phyloP scores from a whole-genome alignment of 2,329 filamentous ascomycete species.

The Camillea tinctor region DNA sequence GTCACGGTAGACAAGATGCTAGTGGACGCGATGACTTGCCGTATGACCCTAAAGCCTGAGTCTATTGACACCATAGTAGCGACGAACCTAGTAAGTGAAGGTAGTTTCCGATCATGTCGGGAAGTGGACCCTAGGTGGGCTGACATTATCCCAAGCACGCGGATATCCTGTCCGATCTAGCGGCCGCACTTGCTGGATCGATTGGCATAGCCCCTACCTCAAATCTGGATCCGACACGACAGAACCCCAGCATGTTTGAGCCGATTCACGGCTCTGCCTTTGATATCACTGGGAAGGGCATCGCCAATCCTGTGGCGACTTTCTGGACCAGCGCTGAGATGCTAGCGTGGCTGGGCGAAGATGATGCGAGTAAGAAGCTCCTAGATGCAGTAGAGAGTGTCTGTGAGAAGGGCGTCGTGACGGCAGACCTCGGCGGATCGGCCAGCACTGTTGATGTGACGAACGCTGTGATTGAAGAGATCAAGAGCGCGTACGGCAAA shows the following conservation, averaged over 20 bases:
- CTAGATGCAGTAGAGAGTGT: conserved; percentile 54
- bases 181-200: conserved; percentile 66
- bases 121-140: background rate
- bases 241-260: conserved; percentile 60
- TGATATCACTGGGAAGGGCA: conserved; percentile 56
- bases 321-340: conserved; percentile 61
- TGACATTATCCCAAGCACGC: conserved; percentile 39
- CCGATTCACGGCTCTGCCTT: conserved; percentile 60
- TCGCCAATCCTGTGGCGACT: conserved; percentile 57
- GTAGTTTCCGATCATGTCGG: conserved; percentile 15
- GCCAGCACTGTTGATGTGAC: conserved; percentile 37
- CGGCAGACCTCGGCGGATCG: conserved; percentile 53
- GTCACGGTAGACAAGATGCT: conserved; percentile 65
- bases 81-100: conserved; percentile 48
- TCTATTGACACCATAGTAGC: conserved; percentile 63
- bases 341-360: conserved; percentile 56
- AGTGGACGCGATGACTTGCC: conserved; percentile 64
- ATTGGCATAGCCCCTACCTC: conserved; percentile 72
- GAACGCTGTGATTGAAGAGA: conserved; percentile 30
- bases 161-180: conserved; percentile 68
- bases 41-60: conserved; percentile 61
- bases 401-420: conserved; percentile 50
- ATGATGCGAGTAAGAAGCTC: conserved; percentile 46
- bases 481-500: conserved; percentile 1
- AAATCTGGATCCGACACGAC: conserved; percentile 61